Base-by-base conservation (phyloP, 805 yeast species). In the Ogataea nakhonphanomensis region DNA sequence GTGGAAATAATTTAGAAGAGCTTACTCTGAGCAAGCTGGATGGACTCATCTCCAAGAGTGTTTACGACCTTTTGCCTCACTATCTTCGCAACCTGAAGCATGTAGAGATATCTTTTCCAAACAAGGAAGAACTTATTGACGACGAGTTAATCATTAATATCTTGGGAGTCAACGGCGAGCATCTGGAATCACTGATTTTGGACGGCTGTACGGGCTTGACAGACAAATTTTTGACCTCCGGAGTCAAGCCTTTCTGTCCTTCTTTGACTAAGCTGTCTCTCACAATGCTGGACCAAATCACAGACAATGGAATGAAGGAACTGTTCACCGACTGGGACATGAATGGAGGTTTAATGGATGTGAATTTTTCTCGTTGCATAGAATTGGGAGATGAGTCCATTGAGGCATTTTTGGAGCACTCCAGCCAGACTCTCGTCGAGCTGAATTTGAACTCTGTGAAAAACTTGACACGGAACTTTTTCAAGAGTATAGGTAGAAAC, bases 151-250 rank as follows among this genome's bases (percentile, higher is more conserved):
- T 91, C 7, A 70, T 80, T 20, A 78, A 77, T 37, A 59, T 86
- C 1, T 54, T 89, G 21, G 72, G 81, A 1, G 67, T 70, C 7
- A 70, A 78, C 24, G 95, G 96, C 5, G 73, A 74, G 9, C 68
- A 79, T 2, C 63, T 93, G 33, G 67, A 67, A 30, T 57, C 72
- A 1, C 65, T 93, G 23, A 69, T 69, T 13, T 65, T 93, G 11
- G 86, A 83, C 54, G 95, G 95, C 1, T 87, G 95, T 51, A 58
- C 78, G 0, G 79, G 69, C 1, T 62, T 93, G 14, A 81, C 95
- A 0, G 95, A 89, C 54, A 67, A 65, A 1, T 71, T 81, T 41
- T 46, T 75, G 15, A 55, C 65, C 2, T 77, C 76, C 26, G 93
- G 90, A 0, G 51, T 81, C 6, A 67, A 71, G 33, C 75, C 76